These are phyloP conservation scores for Umbelopsis sp. DNA, from an alignment of 192 early-diverging fungal genomes.

Conservation along the genomic window DNA sequence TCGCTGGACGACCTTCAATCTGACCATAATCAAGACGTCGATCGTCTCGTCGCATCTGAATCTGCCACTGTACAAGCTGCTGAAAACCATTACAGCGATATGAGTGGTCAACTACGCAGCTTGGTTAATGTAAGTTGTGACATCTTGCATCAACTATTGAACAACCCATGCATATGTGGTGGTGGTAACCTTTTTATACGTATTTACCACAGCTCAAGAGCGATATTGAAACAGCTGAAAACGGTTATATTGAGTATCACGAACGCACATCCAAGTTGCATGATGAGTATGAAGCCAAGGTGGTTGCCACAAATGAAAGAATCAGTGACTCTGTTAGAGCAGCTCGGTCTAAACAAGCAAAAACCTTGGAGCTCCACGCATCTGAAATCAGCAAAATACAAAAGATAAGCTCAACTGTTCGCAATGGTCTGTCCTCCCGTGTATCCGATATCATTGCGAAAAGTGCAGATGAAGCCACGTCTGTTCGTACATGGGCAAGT, in stretches of 20 bases:
- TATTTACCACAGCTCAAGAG: neutral
- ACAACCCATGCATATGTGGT: neutral
- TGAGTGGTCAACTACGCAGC: neutral
- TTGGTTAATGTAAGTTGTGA: neutral
- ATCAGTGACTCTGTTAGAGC: neutral
- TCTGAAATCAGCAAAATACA: conserved; percentile 3
- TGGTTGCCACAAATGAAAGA: neutral
- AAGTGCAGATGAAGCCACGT: neutral
- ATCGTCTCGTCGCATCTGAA: neutral
- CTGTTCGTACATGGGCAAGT: neutral
- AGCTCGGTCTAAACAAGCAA: conserved; percentile 1
- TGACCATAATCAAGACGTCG: neutral
- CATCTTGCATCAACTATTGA: no score
- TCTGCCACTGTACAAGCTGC: neutral
- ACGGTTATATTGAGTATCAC: neutral
- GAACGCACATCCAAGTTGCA: neutral
- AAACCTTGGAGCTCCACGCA: neutral
- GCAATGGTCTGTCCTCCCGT: neutral
- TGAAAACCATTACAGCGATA: neutral
- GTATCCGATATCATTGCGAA: neutral
- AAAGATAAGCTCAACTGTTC: neutral
- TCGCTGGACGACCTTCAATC: neutral
- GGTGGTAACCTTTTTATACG: neutral
- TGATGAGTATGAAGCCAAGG: neutral
- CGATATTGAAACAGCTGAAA: neutral